Evolutionary conservation across 2,329 filamentous ascomycete genomes (phyloP).

Genomic region (Ophiostoma ips): DNA sequence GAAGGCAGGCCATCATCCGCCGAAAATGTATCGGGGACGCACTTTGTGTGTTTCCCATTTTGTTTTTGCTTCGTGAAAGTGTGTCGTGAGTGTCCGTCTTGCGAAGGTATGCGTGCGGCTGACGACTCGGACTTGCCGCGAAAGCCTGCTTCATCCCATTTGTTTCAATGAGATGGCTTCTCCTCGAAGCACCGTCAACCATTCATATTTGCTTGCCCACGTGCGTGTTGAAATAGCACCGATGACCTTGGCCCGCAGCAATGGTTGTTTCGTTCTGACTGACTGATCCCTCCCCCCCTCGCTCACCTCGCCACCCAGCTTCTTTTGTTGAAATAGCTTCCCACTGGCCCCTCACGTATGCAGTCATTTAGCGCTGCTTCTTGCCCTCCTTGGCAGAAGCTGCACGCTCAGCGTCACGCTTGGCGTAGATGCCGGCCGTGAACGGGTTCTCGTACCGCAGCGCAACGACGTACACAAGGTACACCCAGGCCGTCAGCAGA

Average conservation of each 20-base stretch:
- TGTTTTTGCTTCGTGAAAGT: not conserved
- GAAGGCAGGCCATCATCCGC: slow-evolving; percentile 2
- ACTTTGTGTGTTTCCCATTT: not conserved
- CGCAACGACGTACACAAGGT: slow-evolving; percentile 66
- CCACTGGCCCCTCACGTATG: not conserved
- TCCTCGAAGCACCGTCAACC: not conserved
- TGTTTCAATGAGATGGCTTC: too few species aligned
- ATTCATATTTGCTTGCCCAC: too few species aligned
- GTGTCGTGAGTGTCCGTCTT: too few species aligned
- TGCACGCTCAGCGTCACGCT: slow-evolving; percentile 52
- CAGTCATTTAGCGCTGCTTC: slow-evolving; percentile 32
- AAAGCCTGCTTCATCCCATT: too few species aligned
- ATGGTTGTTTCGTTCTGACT: not conserved
- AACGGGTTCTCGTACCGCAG: slow-evolving; percentile 87
- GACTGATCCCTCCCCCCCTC: not conserved
- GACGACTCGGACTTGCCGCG: too few species aligned
- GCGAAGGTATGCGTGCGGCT: too few species aligned
- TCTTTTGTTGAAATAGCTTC: slow-evolving; percentile 8
- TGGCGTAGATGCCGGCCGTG: slow-evolving; percentile 82
- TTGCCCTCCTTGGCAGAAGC: slow-evolving; percentile 27
- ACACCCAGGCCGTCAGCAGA: slow-evolving; percentile 59
- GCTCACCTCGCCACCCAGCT: not conserved
- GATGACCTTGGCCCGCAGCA: slow-evolving; percentile 3
- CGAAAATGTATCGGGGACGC: not conserved
- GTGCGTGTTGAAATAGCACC: slow-evolving; percentile 12